Evolutionary conservation across 805 yeast species (phyloP).

Genomic region (Ogataea neopini): DNA sequence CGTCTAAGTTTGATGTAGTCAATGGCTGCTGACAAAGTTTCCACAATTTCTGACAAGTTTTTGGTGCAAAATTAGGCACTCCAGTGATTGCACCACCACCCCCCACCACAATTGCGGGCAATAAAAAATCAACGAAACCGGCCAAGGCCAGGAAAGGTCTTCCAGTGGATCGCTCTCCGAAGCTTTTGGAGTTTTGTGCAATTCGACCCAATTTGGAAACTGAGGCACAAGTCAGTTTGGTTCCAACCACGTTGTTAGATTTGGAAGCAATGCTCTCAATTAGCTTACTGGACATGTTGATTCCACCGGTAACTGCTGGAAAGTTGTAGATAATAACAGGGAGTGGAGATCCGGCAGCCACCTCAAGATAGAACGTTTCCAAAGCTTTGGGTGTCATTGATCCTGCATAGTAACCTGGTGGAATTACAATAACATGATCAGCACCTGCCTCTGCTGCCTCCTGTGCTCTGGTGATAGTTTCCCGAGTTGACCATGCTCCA

Average conservation of each 20-base stretch:
- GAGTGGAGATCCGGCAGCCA: slow-evolving; percentile 36
- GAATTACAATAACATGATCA: slow-evolving; percentile 35
- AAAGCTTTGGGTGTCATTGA: slow-evolving; percentile 34
- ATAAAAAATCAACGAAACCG: slow-evolving; percentile 20
- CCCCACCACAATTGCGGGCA: slow-evolving; percentile 19
- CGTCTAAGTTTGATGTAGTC: slow-evolving; percentile 7
- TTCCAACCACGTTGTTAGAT: slow-evolving; percentile 17
- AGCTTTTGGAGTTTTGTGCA: slow-evolving; percentile 11
- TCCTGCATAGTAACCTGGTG: slow-evolving; percentile 41
- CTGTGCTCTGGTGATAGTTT: slow-evolving; percentile 30
- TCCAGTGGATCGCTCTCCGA: slow-evolving; percentile 11
- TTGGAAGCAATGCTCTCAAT: slow-evolving; percentile 13
- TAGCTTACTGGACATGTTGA: slow-evolving; percentile 23
- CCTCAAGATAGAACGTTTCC: slow-evolving; percentile 32
- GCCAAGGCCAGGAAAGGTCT: slow-evolving; percentile 16
- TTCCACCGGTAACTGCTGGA: slow-evolving; percentile 40
- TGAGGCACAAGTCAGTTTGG: slow-evolving; percentile 20
- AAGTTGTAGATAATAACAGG: slow-evolving; percentile 40
- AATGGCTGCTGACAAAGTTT: slow-evolving; percentile 10
- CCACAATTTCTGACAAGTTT: slow-evolving; percentile 19
- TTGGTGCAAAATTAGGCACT: slow-evolving; percentile 24
- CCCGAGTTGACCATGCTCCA: slow-evolving; percentile 30
- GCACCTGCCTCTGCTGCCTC: slow-evolving; percentile 37
- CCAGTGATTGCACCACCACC: slow-evolving; percentile 22
- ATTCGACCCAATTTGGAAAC: slow-evolving; percentile 20